phyloP scores from a whole-genome alignment of 2,329 filamentous ascomycete genomes.

The Paradendryphiella salina region DNA sequence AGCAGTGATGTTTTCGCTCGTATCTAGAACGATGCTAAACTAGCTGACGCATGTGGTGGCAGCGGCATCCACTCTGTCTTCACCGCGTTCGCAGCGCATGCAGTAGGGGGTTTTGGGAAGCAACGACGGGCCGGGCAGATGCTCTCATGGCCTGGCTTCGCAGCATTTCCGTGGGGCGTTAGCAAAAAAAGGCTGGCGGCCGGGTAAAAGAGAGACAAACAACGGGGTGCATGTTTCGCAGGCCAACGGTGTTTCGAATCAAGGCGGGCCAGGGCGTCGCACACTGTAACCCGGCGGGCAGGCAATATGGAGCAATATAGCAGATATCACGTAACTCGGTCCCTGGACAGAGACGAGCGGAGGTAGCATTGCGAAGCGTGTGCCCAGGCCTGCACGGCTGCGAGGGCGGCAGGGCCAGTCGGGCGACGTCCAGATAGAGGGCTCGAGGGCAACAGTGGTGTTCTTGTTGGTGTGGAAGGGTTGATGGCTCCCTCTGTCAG shows the following conservation, averaged over 20 bases:
- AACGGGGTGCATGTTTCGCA: constrained; percentile 38
- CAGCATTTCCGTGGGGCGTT: constrained; percentile 37
- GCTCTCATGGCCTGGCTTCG: constrained; percentile 21
- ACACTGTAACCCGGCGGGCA: constrained; percentile 35
- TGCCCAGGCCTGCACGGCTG: not conserved
- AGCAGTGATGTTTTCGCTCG: too few species aligned
- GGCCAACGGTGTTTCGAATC: constrained; percentile 39
- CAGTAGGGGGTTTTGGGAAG: constrained; percentile 24
- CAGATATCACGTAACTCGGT: constrained; percentile 41
- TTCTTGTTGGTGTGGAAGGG: not conserved
- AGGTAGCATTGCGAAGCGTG: constrained; percentile 26
- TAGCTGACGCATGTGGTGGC: constrained; percentile 31
- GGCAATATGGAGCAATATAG: constrained; percentile 42
- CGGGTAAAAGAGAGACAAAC: constrained; percentile 44
- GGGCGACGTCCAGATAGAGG: constrained; percentile 23
- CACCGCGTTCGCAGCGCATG: too few species aligned
- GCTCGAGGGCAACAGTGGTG: constrained; percentile 19
- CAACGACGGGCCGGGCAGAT: constrained; percentile 19
- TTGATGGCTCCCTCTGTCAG: constrained; percentile 17
- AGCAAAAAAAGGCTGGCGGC: constrained; percentile 38
- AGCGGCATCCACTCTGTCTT: constrained; percentile 25
- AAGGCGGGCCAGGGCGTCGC: constrained; percentile 30
- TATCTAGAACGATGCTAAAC: constrained; percentile 26
- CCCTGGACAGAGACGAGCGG: constrained; percentile 24
- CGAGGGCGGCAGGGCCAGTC: constrained; percentile 16